Base-by-base conservation (phyloP, 306 rosid genomes). In the Spatholobus suberectus region DNA sequence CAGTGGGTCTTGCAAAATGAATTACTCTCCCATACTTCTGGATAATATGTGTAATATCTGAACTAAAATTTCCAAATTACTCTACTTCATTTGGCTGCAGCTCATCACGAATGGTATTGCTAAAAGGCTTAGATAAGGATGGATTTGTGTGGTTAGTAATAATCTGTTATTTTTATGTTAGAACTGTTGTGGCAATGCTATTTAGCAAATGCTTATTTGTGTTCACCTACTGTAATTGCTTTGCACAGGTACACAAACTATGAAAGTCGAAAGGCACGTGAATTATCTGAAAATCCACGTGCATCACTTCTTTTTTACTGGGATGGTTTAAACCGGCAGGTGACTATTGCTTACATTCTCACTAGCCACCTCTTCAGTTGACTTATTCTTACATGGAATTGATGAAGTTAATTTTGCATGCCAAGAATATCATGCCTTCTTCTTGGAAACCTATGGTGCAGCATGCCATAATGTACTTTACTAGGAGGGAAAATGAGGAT, bases 111-210 rank as follows among this genome's bases (percentile, higher is more conserved):
- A 92, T 94, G 83, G 98, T 96, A 68, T 81, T 94, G 91, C 92
- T 96, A 32, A 96, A 96, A 85, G 99, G 98, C 32, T 83, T 92
- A 58, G 98, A 96, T 75, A 89, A 91, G 83, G 92, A 86, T 29
- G 97, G 99, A 65, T 96, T 96, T 92, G 95, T 96, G 77, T 96
- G 99, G 98, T 96, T 55, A 79, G 99, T 90, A 66, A 7, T 47
- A 17, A 32, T 79, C 72, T 73, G 13, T 47, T 81, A 55, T 79
- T 69, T 14, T 35, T 77, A 15, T 46, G 46, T 67, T 67, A 79
- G 73, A 46, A 57, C 83, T 79, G 77, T 13, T 62, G 12, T 82
- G 44, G 32, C 69, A 12, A 24, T 70, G 44, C 63, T 85, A 26
- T 77, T 66, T 26, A 32, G 67, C 4, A 61, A 74, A 72, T 87